phyloP scores from a whole-genome alignment of 73 alveolate species.

The Symbiodinium natans region DNA sequence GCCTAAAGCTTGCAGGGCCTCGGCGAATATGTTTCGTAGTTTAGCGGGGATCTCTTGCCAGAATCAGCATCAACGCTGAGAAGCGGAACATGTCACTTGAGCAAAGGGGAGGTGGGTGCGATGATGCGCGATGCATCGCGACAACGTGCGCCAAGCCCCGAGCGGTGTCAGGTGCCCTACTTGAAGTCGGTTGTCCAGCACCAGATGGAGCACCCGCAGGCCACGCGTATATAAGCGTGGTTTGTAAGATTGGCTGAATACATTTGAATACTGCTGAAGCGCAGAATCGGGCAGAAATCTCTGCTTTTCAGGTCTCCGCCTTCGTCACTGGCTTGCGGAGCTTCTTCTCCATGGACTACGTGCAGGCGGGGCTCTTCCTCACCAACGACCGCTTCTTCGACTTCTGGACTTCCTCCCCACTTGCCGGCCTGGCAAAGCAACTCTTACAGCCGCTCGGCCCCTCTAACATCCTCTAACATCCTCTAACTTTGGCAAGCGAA shows the following conservation, averaged over 20 bases:
- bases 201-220: constrained; percentile 80
- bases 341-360: constrained; percentile 83
- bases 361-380: constrained; percentile 59
- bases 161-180: constrained; percentile 37
- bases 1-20: no score
- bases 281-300: no score
- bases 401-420: constrained; percentile 16
- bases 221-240: no score
- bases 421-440: neutral
- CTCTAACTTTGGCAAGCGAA: neutral
- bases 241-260: no score
- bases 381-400: constrained; percentile 43
- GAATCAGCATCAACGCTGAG: no score
- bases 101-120: no score
- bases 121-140: no score
- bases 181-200: constrained; percentile 29
- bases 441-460: neutral
- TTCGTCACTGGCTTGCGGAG: constrained; percentile 49
- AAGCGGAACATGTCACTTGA: no score
- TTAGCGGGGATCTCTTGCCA: no score
- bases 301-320: constrained; percentile 16
- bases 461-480: neutral
- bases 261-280: no score
- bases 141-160: no score
- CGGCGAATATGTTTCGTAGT: no score